These are phyloP conservation scores for Coprinopsis sp. DNA, from an alignment of 768 basidiomycete species.

Conservation along the genomic window DNA sequence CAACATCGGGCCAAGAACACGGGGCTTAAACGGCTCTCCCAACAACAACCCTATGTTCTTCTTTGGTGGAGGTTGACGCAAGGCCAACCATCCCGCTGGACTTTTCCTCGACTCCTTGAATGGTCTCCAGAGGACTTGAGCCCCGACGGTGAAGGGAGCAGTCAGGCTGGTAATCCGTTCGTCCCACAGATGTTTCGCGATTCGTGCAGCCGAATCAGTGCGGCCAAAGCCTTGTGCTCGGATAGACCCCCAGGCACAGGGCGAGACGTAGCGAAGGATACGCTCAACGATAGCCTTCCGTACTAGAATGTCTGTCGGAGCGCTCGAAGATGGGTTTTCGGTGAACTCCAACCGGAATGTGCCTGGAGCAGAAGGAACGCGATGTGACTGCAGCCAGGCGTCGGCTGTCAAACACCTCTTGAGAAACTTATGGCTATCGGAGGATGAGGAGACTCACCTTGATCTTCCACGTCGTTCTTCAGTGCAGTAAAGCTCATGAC, in stretches of 20 bases:
- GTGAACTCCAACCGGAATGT: constrained; percentile 48
- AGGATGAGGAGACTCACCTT: too few relatives aligned
- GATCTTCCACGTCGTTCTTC: too few relatives aligned
- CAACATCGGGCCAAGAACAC: constrained; percentile 12
- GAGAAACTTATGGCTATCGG: too few relatives aligned
- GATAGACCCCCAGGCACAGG: constrained; percentile 70
- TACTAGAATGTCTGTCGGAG: constrained; percentile 30
- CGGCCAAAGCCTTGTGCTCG: constrained; percentile 59
- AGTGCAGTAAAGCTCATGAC: too few relatives aligned
- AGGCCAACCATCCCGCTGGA: constrained; percentile 51
- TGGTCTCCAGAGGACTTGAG: constrained; percentile 42
- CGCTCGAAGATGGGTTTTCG: constrained; percentile 24
- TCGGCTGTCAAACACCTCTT: too few relatives aligned
- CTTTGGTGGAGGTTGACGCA: constrained; percentile 47
- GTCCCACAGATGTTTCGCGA: too few relatives aligned
- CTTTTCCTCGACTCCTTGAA: constrained; percentile 16
- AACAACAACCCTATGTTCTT: constrained; percentile 24
- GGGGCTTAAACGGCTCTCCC: constrained; percentile 3
- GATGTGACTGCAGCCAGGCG: too few relatives aligned
- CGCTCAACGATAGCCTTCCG: constrained; percentile 44
- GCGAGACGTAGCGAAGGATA: constrained; percentile 66
- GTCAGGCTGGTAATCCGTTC: too few relatives aligned
- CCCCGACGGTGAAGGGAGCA: too few relatives aligned
- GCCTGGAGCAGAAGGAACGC: constrained; percentile 41
- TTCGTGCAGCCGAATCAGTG: constrained; percentile 37